phyloP scores from a whole-genome alignment of 345 rosid species.

The Isatis tinctoria region DNA sequence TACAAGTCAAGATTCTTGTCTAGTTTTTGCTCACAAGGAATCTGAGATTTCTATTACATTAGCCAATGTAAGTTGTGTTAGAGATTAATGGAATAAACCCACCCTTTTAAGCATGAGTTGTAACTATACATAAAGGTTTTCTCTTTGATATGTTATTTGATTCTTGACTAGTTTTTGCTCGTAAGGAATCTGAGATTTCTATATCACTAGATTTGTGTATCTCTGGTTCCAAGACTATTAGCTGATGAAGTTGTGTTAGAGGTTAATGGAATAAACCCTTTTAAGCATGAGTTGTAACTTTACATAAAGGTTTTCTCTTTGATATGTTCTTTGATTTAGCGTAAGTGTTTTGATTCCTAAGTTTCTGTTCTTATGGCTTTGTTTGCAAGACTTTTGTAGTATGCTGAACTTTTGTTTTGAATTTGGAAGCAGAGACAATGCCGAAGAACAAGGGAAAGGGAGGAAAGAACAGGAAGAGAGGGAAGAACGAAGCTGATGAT shows the following conservation, averaged over 20 bases:
- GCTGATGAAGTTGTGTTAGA: background rate
- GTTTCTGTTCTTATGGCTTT: background rate
- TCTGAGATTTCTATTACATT: background rate
- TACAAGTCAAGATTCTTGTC: background rate
- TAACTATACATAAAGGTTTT: no score
- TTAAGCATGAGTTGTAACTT: background rate
- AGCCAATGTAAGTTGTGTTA: no score
- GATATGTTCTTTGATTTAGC: background rate
- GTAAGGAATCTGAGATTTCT: background rate
- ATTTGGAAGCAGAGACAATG: slow-evolving; percentile 34
- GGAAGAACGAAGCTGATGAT: slow-evolving; percentile 74
- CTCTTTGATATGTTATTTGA: slow-evolving; percentile 7
- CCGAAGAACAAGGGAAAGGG: slow-evolving; percentile 88
- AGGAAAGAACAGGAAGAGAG: slow-evolving; percentile 87
- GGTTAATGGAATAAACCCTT: background rate
- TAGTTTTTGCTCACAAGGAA: background rate
- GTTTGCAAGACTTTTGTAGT: background rate
- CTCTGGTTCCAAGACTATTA: background rate
- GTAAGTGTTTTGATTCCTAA: background rate
- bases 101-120: no score
- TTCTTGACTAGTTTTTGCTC: background rate
- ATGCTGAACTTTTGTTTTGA: background rate
- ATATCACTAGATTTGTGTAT: background rate
- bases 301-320: background rate
- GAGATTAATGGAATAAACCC: no score